Base-by-base conservation (phyloP, 1,139 yeast genomes). In the Suhomyces anneliseae region DNA sequence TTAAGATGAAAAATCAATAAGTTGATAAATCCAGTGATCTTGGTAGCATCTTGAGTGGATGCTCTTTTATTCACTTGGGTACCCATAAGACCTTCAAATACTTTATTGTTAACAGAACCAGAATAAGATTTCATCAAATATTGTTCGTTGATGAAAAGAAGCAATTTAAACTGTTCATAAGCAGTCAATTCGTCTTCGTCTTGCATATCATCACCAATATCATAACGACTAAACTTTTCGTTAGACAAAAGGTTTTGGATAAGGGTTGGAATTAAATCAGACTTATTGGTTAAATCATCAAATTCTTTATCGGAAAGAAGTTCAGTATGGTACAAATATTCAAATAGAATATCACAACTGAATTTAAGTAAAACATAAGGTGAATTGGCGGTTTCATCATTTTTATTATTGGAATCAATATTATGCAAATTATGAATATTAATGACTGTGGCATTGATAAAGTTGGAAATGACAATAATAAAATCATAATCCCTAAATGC, bases 121-220 rank as follows among this genome's bases (percentile, higher is more conserved):
- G 67, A 59, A 52, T 69, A 74, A 29, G 81, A 76, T 39, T 75
- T 74, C 82, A 89, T 85, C 79, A 90, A 79, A 62, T 82, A 90
- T 62, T 90, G 97, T 61, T 90, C 97, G 62, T 90, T 90, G 19
- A 90, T 70, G 2, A 89, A 81, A 40, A 90, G 69, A 8, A 90
- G 65, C n/a, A 88, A 70, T 58, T 85, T 85, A 69, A 90, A 85
- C 55, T 85, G 83, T 37, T 88, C 82, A 54, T 83, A 83, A 44
- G 89, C 87, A 49, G 79, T 76, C n/a, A 70, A 57, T 40, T 85
- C 78, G 53, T 83, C 85, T 49, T 82, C 88, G 44, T 81, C 81
- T 39, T 79, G 80, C 57, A 77, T 70, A 52, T 74, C 69, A 39
- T 68, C 73, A 7, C 62, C 65, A 27, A 68, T 55, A 44, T 71